Conservation (phyloP, 2,329 filamentous ascomycete genomes). For the Xylariaceae sp. region DNA sequence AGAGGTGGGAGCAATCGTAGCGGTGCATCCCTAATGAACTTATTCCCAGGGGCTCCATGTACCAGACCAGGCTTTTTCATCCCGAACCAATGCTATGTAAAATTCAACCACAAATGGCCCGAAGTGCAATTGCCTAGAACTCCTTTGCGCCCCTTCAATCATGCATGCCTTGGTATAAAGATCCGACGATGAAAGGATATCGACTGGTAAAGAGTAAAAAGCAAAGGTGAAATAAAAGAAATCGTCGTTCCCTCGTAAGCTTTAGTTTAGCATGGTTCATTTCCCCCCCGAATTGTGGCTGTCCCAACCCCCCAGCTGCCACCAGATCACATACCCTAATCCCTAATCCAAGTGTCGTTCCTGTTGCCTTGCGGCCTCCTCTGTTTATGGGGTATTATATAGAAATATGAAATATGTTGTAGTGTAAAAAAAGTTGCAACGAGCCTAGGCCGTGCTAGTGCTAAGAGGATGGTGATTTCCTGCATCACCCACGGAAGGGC, state of each 20-base stretch:
- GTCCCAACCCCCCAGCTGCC: constrained; percentile 21
- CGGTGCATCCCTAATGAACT: constrained; percentile 31
- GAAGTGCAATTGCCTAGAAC: constrained; percentile 19
- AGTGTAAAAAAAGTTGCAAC: constrained; percentile 24
- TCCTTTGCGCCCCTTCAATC: constrained; percentile 22
- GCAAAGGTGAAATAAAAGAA: constrained; percentile 32
- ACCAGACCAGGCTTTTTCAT: constrained; percentile 26
- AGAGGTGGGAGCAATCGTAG: constrained; percentile 35
- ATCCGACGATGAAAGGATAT: constrained; percentile 31
- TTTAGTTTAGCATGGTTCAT: constrained; percentile 30
- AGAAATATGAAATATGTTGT: constrained; percentile 11
- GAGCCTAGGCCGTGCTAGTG: constrained; percentile 26
- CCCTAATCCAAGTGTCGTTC: constrained; percentile 38
- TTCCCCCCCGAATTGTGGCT: constrained; percentile 27
- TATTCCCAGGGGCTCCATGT: constrained; percentile 19
- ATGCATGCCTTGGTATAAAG: constrained; percentile 39
- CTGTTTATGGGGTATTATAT: constrained; percentile 36
- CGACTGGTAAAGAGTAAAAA: constrained; percentile 31
- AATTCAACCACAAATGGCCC: constrained; percentile 14
- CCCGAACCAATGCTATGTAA: constrained; percentile 29
- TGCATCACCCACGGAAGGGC: constrained; percentile 40
- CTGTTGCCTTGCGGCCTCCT: constrained; percentile 40
- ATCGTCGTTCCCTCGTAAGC: constrained; percentile 36
- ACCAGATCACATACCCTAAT: constrained; percentile 32
- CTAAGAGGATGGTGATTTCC: constrained; percentile 42